Conservation (phyloP, 176 grass and related monocot genomes). For the Avena eriantha region DNA sequence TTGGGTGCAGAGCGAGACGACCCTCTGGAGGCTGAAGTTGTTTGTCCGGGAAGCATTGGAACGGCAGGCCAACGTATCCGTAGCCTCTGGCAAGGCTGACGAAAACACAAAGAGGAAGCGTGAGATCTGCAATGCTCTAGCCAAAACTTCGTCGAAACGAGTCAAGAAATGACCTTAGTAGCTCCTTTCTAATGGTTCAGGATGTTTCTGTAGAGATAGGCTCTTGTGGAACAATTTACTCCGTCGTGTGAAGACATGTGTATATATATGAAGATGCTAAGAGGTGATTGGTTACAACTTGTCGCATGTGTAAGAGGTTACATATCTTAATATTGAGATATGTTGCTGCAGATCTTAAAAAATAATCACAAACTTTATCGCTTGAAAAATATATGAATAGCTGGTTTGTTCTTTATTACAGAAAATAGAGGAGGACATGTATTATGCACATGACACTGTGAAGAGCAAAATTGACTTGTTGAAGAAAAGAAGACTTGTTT, state of each 20-base stretch:
- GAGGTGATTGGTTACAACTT: neutral
- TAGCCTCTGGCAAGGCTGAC: constrained; percentile 59
- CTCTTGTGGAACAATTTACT: neutral
- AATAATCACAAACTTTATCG: neutral
- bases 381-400: neutral
- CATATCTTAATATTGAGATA: neutral
- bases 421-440: neutral
- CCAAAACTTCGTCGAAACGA: constrained; percentile 70
- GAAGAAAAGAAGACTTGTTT: no score
- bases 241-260: constrained; percentile 18
- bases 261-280: constrained; percentile 22
- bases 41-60: constrained; percentile 87
- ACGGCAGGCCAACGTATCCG: constrained; percentile 46
- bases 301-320: neutral
- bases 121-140: constrained; percentile 86
- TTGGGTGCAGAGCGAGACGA: constrained; percentile 77
- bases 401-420: neutral
- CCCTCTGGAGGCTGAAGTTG: constrained; percentile 92
- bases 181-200: constrained; percentile 31
- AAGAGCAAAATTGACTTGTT: neutral
- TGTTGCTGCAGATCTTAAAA: neutral
- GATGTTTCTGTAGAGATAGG: constrained; percentile 37
- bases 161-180: constrained; percentile 58
- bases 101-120: constrained; percentile 88
- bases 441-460: neutral